Conservation (phyloP, 257 asterid genomes). For the Petrea volubilis region DNA sequence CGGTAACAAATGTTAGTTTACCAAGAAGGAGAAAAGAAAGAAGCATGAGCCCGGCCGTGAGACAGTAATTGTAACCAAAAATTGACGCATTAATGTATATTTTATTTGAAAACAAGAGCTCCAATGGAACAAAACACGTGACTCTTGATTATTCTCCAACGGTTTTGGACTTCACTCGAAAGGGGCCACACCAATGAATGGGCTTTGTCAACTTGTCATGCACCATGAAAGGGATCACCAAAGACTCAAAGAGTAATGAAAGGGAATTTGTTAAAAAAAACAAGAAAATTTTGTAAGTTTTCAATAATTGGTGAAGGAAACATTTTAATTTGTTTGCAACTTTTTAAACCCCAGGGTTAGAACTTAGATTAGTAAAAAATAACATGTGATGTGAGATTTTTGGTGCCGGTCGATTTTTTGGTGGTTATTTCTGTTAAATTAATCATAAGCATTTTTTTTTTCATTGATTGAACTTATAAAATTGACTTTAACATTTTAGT, state of each 20-base stretch:
- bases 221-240: not conserved
- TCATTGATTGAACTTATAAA: too few species aligned
- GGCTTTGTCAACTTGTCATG: not conserved
- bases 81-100: not conserved
- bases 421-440: too few species aligned
- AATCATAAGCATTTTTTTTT: too few species aligned
- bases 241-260: not conserved
- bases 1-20: too few species aligned
- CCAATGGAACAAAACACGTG: not conserved
- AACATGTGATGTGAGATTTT: too few species aligned
- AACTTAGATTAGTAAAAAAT: too few species aligned
- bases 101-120: not conserved
- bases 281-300: not conserved
- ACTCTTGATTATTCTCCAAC: not conserved
- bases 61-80: not conserved
- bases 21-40: too few species aligned
- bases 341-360: too few species aligned
- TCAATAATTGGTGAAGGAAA: not conserved
- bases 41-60: too few species aligned
- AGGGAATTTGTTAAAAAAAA: too few species aligned
- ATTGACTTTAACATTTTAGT: too few species aligned
- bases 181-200: not conserved
- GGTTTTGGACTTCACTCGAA: not conserved
- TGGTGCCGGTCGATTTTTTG: too few species aligned
- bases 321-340: not conserved